phyloP scores from a whole-genome alignment of 208 protist species.

The Wallacemonas collosoma region DNA sequence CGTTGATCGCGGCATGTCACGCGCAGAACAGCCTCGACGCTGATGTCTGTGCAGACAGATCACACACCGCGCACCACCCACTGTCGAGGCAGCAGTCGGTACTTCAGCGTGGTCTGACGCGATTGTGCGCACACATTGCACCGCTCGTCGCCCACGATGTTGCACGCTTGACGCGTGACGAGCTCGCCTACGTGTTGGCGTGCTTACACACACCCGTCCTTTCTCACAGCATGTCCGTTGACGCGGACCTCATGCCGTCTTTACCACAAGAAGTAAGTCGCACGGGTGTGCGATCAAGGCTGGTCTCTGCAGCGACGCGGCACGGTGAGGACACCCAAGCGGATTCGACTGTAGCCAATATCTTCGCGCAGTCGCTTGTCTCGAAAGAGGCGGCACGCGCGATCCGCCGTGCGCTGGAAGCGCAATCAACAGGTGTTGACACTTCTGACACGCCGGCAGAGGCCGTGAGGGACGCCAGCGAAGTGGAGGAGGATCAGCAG shows the following conservation, averaged over 20 bases:
- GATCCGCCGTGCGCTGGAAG: background rate
- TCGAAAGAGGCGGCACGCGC: background rate
- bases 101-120: conserved; percentile 11
- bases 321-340: background rate
- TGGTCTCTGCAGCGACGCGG: background rate
- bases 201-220: conserved; percentile 5
- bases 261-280: no score
- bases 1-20: background rate
- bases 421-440: no score
- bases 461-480: no score
- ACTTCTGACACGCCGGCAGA: no score
- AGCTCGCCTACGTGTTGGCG: conserved; percentile 1
- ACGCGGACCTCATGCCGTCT: no score
- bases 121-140: conserved; percentile 37
- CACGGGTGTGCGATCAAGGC: no score
- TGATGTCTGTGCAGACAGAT: background rate
- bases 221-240: background rate
- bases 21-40: background rate
- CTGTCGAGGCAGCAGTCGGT: background rate
- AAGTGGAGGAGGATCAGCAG: no score
- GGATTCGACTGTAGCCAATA: background rate
- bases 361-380: conserved; percentile 6
- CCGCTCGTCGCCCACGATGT: conserved; percentile 40
- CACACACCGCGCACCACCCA: no score
- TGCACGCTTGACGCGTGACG: conserved; percentile 26